Evolutionary conservation across 2,329 filamentous ascomycete species (phyloP), one percentile per base, ranked within the genome.

Genomic region (Fusarium cyanostomum): DNA sequence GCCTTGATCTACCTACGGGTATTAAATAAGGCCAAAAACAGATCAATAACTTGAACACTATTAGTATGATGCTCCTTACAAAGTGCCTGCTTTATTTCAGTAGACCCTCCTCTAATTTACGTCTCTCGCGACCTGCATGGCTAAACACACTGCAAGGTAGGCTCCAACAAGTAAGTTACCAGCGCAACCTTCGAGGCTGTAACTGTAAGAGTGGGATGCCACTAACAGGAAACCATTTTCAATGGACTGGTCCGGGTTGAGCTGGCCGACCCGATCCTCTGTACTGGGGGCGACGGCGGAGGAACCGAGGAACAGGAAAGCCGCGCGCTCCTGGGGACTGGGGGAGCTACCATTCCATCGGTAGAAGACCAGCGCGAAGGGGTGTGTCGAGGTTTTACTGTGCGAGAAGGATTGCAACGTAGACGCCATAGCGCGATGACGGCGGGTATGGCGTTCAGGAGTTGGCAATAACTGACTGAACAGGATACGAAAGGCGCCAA

Each of bases 341-440:
- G 34, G 39, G 21, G 33, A 48, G 59, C 49, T 66, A 67, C 64
- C 64, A 66, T 62, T 56, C 46, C 41, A 66, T 56, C 41, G 57
- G 56, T 39, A 56, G 27, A n/a, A 33, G 48, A 44, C 33, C 13
- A 39, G 34, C 33, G 37, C 21, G 35, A 27, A 66, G 42, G 45
- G 50, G 60, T 37, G 64, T 39, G 33, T 37, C 27, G 39, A 26
- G 18, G 42, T 38, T 21, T 46, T 8, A 37, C 38, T 53, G 30
- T 31, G 30, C 41, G 28, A 52, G 18, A 18, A 39, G 35, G 42
- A 63, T 38, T 33, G 37, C 51, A 65, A 66, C 38, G 53, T 38
- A 52, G 53, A 66, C 62, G 53, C 62, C 62, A 52, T 52, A 33
- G 61, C 41, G 44, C 12, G 34, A 38, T 52, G 44, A 52, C 33